Evolutionary conservation across 305 asterid species (phyloP).

Genomic region (Caryopteris hybrid): DNA sequence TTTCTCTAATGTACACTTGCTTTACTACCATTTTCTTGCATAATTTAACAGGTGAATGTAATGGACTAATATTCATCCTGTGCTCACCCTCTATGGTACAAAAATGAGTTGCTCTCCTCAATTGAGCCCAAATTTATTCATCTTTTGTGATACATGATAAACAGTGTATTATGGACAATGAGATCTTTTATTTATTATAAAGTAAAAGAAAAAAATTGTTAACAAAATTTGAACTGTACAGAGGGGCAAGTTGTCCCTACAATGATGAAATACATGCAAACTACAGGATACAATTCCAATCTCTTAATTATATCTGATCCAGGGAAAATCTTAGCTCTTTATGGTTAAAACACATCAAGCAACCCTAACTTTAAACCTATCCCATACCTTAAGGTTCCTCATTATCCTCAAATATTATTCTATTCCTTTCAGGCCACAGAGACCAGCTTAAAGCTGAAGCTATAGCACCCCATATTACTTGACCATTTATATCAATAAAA

Average conservation of each 20-base stretch:
- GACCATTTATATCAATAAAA: not conserved
- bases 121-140: not conserved
- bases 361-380: not conserved
- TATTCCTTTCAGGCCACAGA: not conserved
- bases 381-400: not conserved
- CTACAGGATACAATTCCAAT: not conserved
- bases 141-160: slow-evolving; percentile 3
- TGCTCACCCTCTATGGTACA: not conserved
- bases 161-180: not conserved
- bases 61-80: not conserved
- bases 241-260: not conserved
- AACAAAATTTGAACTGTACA: not conserved
- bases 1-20: not conserved
- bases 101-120: not conserved
- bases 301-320: not conserved
- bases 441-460: not conserved
- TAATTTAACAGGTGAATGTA: not conserved
- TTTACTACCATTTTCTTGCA: not conserved
- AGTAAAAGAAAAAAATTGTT: too few relatives aligned
- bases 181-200: not conserved
- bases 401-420: not conserved
- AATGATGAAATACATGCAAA: not conserved
- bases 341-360: not conserved
- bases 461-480: not conserved
- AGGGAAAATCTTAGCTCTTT: not conserved